Evolutionary conservation across 305 asterid genomes (phyloP).

Genomic region (Fraxinus latifolia): DNA sequence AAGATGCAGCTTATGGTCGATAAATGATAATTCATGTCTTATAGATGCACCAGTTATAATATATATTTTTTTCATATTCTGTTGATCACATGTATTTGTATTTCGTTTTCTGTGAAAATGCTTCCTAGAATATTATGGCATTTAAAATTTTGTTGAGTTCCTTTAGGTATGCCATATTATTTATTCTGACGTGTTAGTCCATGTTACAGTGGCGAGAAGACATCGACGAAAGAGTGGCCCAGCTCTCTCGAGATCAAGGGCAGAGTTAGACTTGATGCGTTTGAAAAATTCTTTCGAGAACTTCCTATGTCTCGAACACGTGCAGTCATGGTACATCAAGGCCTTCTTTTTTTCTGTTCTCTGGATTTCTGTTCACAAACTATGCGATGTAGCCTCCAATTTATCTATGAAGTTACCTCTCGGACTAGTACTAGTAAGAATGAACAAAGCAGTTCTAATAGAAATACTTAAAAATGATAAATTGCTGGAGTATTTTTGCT

Average conservation of each 20-base stretch:
- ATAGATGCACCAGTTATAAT: not conserved
- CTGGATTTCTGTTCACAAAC: conserved; percentile 40
- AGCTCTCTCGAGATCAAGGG: conserved; percentile 87
- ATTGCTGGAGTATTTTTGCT: conserved; percentile 8
- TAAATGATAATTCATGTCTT: not conserved
- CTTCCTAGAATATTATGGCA: not conserved
- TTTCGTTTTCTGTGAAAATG: not conserved
- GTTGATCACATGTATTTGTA: not conserved
- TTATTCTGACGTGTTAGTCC: conserved; percentile 26
- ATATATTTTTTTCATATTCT: not conserved
- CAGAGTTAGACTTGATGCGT: conserved; percentile 89
- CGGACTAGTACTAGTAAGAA: conserved; percentile 27
- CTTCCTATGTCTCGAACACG: conserved; percentile 97
- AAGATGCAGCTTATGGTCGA: not conserved
- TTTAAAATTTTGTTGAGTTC: not conserved
- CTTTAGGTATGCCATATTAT: not conserved
- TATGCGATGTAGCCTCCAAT: conserved; percentile 30
- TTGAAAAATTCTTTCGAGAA: conserved; percentile 84
- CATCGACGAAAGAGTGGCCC: conserved; percentile 80
- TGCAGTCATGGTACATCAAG: conserved; percentile 98
- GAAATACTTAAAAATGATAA: conserved; percentile 9
- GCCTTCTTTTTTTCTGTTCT: conserved; percentile 39
- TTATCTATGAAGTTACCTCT: conserved; percentile 17
- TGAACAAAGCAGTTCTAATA: conserved; percentile 32
- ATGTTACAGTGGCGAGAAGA: conserved; percentile 82